Conservation (phyloP, 176 grass and related monocot species). For the Oryza meyeriana region DNA sequence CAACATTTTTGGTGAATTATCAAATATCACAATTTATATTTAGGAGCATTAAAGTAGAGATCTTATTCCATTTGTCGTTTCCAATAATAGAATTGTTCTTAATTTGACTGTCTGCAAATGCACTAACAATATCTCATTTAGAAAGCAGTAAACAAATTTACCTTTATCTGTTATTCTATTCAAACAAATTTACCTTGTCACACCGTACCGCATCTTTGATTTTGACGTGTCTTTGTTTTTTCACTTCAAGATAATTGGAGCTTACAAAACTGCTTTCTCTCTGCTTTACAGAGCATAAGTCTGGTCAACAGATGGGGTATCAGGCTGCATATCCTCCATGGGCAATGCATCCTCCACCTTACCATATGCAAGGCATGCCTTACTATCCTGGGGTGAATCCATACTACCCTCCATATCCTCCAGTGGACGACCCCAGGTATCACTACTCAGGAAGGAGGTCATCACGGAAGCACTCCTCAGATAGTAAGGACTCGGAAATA, state of each 20-base stretch:
- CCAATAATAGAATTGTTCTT: neutral
- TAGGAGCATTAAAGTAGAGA: neutral
- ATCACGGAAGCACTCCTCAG: constrained; percentile 60
- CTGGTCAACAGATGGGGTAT: constrained; percentile 62
- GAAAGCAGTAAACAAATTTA: neutral
- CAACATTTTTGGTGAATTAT: neutral
- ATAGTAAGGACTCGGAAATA: constrained; percentile 59
- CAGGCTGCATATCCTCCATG: constrained; percentile 74
- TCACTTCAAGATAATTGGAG: neutral
- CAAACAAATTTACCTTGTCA: neutral
- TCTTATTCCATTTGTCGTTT: constrained; percentile 14
- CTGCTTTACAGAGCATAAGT: constrained; percentile 44
- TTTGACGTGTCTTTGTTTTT: neutral
- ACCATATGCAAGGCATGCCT: constrained; percentile 79
- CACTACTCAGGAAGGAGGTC: constrained; percentile 48
- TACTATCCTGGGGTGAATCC: constrained; percentile 71
- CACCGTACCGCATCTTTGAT: neutral
- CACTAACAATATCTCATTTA: neutral
- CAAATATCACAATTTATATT: neutral
- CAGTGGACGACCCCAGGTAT: constrained; percentile 57
- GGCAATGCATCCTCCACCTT: constrained; percentile 82
- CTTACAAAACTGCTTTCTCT: constrained; percentile 26
- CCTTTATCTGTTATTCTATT: neutral
- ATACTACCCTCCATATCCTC: constrained; percentile 76
- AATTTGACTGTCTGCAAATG: neutral